Percentiles rank a stretch among this genome's conserved stretches.
These are phyloP conservation scores for Nannochloropsis gaditana DNA, from an alignment of 108 stramenopile species.

Conservation along the genomic window DNA sequence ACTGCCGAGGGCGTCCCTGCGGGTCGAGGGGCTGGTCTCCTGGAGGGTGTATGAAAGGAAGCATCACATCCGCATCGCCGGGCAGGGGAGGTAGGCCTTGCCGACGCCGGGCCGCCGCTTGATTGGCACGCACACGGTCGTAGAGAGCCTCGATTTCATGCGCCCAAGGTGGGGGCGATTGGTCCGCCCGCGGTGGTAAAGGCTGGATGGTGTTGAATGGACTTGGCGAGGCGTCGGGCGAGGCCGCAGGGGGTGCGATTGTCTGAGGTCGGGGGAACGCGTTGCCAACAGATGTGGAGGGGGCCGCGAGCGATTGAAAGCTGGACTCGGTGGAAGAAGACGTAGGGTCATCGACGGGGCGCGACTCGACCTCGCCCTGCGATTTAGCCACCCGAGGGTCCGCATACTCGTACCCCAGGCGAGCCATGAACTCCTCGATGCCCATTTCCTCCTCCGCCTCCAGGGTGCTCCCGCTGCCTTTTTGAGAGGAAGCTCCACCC, in stretches of 20 bases:
- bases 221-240: no score
- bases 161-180: neutral
- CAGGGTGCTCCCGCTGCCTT: neutral
- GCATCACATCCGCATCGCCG: neutral
- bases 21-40: neutral
- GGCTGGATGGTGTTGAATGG: no score
- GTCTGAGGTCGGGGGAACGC: no score
- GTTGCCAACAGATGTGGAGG: no score
- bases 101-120: slow-evolving; percentile 3
- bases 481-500: neutral
- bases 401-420: slow-evolving; percentile 15
- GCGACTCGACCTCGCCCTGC: neutral
- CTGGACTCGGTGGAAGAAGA: no score
- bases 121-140: neutral
- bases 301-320: no score
- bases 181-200: no score
- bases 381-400: neutral
- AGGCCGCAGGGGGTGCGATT: no score
- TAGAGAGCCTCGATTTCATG: neutral
- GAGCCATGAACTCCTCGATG: neutral
- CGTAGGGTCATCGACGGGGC: no score
- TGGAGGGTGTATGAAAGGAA: neutral
- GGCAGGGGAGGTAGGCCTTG: neutral
- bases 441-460: neutral
- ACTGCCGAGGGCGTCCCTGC: neutral